A percentile compares a stretch with the other conserved stretches of the same genome.
These are phyloP conservation scores for Fusarium sublunatum DNA, from an alignment of 2,329 filamentous ascomycete species.

Conservation along the genomic window DNA sequence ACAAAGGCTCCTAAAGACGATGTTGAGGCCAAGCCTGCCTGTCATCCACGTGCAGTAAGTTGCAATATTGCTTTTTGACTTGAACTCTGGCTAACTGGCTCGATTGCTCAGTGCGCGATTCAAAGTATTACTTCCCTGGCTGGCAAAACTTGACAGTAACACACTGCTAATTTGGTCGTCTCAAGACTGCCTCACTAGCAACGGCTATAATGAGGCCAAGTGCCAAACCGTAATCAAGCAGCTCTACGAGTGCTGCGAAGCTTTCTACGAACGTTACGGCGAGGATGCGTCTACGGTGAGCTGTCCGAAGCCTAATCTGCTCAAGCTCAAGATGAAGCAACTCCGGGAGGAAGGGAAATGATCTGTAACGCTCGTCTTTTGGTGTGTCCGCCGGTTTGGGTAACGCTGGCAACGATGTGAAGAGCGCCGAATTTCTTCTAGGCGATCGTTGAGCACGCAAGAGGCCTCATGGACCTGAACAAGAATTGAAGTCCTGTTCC, in stretches of 20 bases:
- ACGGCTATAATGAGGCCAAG: conserved; percentile 85
- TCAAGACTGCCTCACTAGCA: conserved; percentile 83
- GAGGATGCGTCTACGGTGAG: conserved; percentile 80
- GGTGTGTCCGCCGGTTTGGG: conserved; percentile 57
- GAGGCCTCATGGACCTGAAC: conserved; percentile 87
- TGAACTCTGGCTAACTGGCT: conserved; percentile 1
- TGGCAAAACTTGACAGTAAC: not conserved
- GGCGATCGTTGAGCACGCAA: conserved; percentile 98
- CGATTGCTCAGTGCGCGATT: conserved; percentile 78
- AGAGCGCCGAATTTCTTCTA: conserved; percentile 81
- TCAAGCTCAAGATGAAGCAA: conserved; percentile 89
- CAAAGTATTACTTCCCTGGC: conserved; percentile 69
- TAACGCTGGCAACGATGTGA: conserved; percentile 75
- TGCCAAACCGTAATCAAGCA: conserved; percentile 83
- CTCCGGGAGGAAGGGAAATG: conserved; percentile 56
- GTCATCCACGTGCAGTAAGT: conserved; percentile 84
- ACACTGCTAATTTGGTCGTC: conserved; percentile 9
- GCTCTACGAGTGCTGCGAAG: conserved; percentile 92
- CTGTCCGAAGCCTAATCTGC: conserved; percentile 84
- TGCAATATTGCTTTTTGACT: not conserved
- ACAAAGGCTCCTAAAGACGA: conserved; percentile 69
- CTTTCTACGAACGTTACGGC: conserved; percentile 84
- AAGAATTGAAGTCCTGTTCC: conserved; percentile 93
- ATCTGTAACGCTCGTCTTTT: conserved; percentile 61
- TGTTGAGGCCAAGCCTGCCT: conserved; percentile 79